Evolutionary conservation across 306 rosid species (phyloP), one percentile per base, ranked within the genome.

Genomic region (Trifolium subterraneum): DNA sequence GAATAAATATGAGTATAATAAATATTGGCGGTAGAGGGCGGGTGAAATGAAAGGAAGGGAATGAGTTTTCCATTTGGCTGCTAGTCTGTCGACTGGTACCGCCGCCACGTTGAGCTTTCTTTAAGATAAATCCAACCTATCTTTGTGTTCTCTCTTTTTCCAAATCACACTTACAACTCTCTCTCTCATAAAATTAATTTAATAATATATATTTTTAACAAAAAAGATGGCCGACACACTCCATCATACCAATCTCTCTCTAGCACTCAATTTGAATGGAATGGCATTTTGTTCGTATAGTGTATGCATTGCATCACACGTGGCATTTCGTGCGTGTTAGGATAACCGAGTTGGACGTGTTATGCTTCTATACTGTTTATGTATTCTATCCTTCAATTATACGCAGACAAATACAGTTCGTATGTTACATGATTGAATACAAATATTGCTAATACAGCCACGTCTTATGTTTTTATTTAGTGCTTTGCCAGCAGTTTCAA

Each of bases 71-170:
- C 90, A 81, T 84, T 89, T 89, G 93, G 97, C 93, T 85, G 88
- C 93, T 91, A 82, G 75, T 85, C 81, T 89, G 89, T 82, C 96
- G 86, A 68, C 70, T 55, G 78, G 61, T 64, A 78, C 78, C 82
- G 89, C 97, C 89, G 96, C 94, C 98, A 91, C 98, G 92, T 90
- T 86, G 88, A 84, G 88, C 70, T 83, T 81, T 74, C 88, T 88
- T 89, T 67, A 85, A 88, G 84, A 84, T 79, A 86, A 90, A 80
- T 85, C 86, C 72, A 67, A 67, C 36, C 1, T 41, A 39, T 42
- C 70, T 64, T 10, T 35, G 1, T 63, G 10, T 16, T 38, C 48
- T 19, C 12, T 35, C 10, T 10, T 36, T 62, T 16, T 35, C 10
- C 25, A 62, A 33, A 16, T 35, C 14, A 16, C 25, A 16, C 25